A percentile compares a stretch with the other conserved stretches of the same genome.
Conservation (phyloP, 495 filamentous ascomycete species). For the Collariella sp. region DNA sequence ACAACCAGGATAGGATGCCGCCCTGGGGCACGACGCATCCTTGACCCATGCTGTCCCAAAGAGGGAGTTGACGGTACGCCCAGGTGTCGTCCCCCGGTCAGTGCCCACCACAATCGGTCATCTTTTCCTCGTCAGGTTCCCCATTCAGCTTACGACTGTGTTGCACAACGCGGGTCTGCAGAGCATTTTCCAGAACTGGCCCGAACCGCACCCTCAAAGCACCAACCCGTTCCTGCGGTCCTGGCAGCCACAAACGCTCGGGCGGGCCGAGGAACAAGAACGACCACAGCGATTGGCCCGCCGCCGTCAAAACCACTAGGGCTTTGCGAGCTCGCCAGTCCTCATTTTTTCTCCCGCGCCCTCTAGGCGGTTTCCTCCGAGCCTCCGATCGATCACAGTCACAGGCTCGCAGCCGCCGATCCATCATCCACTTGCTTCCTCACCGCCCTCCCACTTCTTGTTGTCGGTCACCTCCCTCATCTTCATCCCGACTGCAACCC, state of each 20-base stretch:
- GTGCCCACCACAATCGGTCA: not conserved
- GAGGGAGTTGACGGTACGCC: not conserved
- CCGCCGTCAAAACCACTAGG: not conserved
- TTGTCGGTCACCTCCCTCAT: no score
- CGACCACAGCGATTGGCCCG: not conserved
- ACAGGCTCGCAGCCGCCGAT: no score
- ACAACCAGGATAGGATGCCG: not conserved
- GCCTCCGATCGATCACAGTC: not conserved
- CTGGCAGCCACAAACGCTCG: not conserved
- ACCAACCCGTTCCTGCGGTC: not conserved
- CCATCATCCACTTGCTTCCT: no score
- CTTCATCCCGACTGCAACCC: no score
- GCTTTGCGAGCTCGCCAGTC: not conserved
- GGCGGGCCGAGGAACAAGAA: not conserved
- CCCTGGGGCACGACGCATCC: not conserved
- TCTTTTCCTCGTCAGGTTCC: conserved; percentile 1
- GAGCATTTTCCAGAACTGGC: conserved; percentile 6
- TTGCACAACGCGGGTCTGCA: not conserved
- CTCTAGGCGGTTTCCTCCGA: not conserved
- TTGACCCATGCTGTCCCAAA: conserved; percentile 2
- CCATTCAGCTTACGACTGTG: conserved; percentile 1
- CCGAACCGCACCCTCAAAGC: not conserved
- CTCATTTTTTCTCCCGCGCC: not conserved
- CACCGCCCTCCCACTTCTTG: no score
- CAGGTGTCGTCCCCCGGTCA: not conserved